Percentiles rank a stretch among this genome's conserved stretches.
phyloP scores from a whole-genome alignment of 1,284 basidiomycete species.

The Gymnopus androsaceus region DNA sequence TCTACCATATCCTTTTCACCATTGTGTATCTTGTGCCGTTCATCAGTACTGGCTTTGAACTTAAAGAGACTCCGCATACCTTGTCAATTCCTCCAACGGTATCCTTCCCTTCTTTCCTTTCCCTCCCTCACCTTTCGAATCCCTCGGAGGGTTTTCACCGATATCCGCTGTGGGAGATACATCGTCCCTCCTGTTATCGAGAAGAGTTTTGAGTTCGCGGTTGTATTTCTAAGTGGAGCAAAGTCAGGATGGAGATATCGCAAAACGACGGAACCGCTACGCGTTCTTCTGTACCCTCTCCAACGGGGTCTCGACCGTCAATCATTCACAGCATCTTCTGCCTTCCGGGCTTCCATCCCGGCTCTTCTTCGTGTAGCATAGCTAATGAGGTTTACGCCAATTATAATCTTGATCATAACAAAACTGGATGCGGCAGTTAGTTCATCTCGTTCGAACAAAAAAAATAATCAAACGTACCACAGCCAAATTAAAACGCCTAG shows the following conservation, averaged over 20 bases:
- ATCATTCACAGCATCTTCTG: slow-evolving; percentile 76
- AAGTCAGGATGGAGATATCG: slow-evolving; percentile 4
- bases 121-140: slow-evolving; percentile 26
- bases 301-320: slow-evolving; percentile 85
- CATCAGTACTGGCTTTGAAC: too few relatives aligned
- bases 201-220: slow-evolving; percentile 70
- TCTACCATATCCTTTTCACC: slow-evolving; percentile 91
- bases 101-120: slow-evolving; percentile 63
- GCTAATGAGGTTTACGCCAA: slow-evolving; percentile 84
- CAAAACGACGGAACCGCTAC: slow-evolving; percentile 44
- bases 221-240: slow-evolving; percentile 67
- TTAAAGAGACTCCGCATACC: too few relatives aligned
- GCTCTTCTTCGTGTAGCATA: slow-evolving; percentile 77
- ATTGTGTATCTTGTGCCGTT: too few relatives aligned
- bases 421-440: slow-evolving; percentile 46
- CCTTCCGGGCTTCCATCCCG: slow-evolving; percentile 76
- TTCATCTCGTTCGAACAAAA: not conserved
- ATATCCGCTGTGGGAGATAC: slow-evolving; percentile 68
- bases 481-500: slow-evolving; percentile 78
- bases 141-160: slow-evolving; percentile 52
- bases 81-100: slow-evolving; percentile 81
- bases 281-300: slow-evolving; percentile 83
- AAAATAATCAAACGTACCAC: slow-evolving; percentile 55
- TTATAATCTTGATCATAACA: slow-evolving; percentile 84
- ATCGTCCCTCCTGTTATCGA: slow-evolving; percentile 73